Evolutionary conservation across 2,329 filamentous ascomycete genomes (phyloP).

Genomic region (Paracamarosporium sp.): DNA sequence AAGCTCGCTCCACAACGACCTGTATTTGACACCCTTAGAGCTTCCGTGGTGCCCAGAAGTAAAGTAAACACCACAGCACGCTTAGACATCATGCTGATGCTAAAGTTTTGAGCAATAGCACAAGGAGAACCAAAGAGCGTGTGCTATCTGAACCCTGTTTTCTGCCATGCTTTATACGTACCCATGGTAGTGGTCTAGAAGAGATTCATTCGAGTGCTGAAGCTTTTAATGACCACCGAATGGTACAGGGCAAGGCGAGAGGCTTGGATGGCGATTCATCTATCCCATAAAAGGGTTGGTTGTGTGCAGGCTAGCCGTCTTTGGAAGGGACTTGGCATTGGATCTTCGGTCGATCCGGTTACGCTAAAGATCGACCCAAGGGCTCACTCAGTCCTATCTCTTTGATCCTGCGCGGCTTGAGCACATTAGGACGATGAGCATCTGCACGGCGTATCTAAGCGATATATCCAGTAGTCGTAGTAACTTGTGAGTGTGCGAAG

Average conservation of each 20-base stretch:
- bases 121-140: too few relatives aligned
- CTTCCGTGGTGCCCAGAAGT: background rate
- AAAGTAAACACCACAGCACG: background rate
- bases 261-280: background rate
- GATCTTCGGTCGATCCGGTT: background rate
- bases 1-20: background rate
- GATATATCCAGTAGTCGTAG: too few relatives aligned
- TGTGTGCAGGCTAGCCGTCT: background rate
- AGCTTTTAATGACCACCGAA: background rate
- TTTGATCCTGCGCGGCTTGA: too few relatives aligned
- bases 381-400: too few relatives aligned
- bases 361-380: background rate
- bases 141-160: background rate
- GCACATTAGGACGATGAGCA: too few relatives aligned
- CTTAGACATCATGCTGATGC: background rate
- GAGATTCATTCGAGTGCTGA: background rate
- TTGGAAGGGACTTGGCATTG: background rate
- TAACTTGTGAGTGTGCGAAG: too few relatives aligned
- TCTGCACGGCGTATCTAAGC: too few relatives aligned
- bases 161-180: background rate
- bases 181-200: background rate
- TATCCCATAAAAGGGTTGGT: background rate
- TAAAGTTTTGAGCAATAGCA: too few relatives aligned
- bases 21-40: background rate
- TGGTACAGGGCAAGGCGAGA: background rate